Percentiles rank a stretch among this genome's conserved stretches.
These are phyloP conservation scores for Solanum pinnatisectum DNA, from an alignment of 257 asterid species.

Conservation along the genomic window DNA sequence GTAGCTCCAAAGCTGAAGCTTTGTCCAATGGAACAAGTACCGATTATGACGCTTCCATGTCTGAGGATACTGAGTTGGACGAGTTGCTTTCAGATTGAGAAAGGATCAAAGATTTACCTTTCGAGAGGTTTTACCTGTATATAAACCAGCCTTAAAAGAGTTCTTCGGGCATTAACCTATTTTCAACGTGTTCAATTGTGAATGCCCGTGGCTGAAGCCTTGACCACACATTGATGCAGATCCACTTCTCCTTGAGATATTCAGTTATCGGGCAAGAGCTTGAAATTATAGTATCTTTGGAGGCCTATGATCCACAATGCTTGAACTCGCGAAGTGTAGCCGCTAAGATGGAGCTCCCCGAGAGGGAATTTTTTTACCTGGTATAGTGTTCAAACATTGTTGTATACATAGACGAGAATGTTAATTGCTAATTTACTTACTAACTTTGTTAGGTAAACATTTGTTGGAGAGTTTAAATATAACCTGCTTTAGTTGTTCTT, in stretches of 20 bases:
- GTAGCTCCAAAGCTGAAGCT: neutral
- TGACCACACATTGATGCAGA: neutral
- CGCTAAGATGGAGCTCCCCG: neutral
- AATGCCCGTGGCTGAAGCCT: neutral
- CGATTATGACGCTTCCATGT: slow-evolving; percentile 43
- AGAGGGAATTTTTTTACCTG: neutral
- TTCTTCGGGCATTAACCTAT: neutral
- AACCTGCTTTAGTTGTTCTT: neutral
- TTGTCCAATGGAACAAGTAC: slow-evolving; percentile 37
- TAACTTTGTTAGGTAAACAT: neutral
- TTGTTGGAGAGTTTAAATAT: neutral
- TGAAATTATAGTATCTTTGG: neutral
- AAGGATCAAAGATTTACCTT: neutral
- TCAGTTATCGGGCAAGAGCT: neutral
- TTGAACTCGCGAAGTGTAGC: neutral
- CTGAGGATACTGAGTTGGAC: slow-evolving; percentile 78
- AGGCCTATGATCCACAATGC: neutral
- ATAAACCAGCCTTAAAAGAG: neutral
- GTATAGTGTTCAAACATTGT: neutral
- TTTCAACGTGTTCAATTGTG: neutral
- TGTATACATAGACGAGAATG: neutral
- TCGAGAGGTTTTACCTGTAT: neutral
- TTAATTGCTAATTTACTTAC: neutral
- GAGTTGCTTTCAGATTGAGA: slow-evolving; percentile 75
- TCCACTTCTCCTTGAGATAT: neutral